Evolutionary conservation across 2,329 filamentous ascomycete genomes (phyloP), one percentile per base, ranked within the genome.

Genomic region (Neonectria faginata): DNA sequence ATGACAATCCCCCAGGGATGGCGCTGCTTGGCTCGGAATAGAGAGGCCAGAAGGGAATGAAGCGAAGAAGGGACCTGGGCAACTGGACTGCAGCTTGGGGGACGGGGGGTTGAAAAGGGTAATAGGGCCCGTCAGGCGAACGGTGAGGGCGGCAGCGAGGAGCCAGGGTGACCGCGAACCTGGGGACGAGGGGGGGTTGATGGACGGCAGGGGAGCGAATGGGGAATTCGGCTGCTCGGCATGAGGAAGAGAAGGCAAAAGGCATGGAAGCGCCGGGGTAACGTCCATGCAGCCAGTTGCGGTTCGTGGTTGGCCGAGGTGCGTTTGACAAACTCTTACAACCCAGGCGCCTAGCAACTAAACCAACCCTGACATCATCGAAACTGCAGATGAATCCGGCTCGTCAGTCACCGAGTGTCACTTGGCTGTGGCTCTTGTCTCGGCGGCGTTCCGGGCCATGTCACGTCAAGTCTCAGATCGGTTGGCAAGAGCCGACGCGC

Each of bases 381-480:
- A 58, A 51, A 58, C 56, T 5, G 45, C 20, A 48, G 45, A 48
- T 60, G 57, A 55, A 51, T 22, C 42, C 45, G 59, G 51, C 42
- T 50, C 18, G n/a, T 18, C 53, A 51, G 52, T 52, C 45, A 56
- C 51, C 59, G 44, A 62, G 53, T 51, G 33, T 57, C 59, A 48
- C 29, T 42, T 18, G 14, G 57, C 48, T 12, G 45, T 33, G 41
- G 33, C 33, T 33, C 44, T 45, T 33, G 59, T 62, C 59, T 62
- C 59, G 44, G 57, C 41, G 48, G 53, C 53, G 53, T 56, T 56
- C 41, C 29, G 44, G 39, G 48, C 50, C 33, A 39, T 54, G 51
- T 54, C 33, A 42, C 51, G 20, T n/a, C 50, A 33, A 29, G 50
- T 72, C 63, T 71, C 69, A 71, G 69, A 73, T 73, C 71, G 68